Percentiles rank a stretch among this genome's conserved stretches.
phyloP scores from a whole-genome alignment of 768 basidiomycete genomes.

The Panaeolus cyanescens region DNA sequence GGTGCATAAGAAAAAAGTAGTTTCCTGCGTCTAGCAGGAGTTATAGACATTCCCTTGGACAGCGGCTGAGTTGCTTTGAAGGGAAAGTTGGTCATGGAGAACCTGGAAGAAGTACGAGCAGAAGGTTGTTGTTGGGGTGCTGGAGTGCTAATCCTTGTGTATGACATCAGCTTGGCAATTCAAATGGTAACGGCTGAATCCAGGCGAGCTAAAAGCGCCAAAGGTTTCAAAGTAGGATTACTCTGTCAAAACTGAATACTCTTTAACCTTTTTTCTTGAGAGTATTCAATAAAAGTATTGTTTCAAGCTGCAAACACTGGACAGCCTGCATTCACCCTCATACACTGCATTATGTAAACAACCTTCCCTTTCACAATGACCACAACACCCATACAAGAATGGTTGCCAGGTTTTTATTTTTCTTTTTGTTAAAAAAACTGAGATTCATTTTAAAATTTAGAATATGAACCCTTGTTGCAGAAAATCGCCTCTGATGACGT shows the following conservation, averaged over 20 bases:
- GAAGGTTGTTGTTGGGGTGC: slow-evolving; percentile 10
- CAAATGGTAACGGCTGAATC: not conserved
- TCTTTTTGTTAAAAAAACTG: not conserved
- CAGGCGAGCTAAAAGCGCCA: not conserved
- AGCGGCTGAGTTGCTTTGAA: slow-evolving; percentile 16
- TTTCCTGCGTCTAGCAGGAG: slow-evolving; percentile 35
- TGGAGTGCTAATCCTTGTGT: slow-evolving; percentile 25
- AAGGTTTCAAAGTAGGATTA: not conserved
- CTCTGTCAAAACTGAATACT: not conserved
- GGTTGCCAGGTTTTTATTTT: slow-evolving; percentile 48
- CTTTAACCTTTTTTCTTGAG: not conserved
- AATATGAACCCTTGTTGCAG: slow-evolving; percentile 59
- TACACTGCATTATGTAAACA: not conserved
- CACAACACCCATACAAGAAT: slow-evolving; percentile 35
- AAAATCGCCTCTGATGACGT: slow-evolving; percentile 66
- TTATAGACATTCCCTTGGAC: slow-evolving; percentile 22
- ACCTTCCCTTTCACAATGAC: not conserved
- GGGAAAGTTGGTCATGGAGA: slow-evolving; percentile 29
- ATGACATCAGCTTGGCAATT: slow-evolving; percentile 26
- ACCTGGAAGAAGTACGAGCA: slow-evolving; percentile 4
- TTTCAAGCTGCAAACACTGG: too few species aligned
- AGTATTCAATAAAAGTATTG: not conserved
- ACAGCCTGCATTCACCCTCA: too few species aligned
- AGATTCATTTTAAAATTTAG: slow-evolving; percentile 32
- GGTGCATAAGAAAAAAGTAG: slow-evolving; percentile 69